Conservation (phyloP, 2,329 filamentous ascomycete genomes). For the Alternaria angustiovoidea region DNA sequence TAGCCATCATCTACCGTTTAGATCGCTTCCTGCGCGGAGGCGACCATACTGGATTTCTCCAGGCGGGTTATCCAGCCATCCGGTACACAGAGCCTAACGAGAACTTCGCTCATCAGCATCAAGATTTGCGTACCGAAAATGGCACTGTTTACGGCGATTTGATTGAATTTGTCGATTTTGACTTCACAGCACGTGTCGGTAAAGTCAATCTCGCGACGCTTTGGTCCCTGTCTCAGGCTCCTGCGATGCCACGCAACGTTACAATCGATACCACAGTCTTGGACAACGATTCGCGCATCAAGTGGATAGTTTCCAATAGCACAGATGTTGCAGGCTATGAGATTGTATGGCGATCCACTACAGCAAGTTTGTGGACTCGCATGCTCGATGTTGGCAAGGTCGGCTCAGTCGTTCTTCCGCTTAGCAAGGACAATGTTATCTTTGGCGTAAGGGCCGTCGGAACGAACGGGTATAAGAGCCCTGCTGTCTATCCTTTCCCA, state of each 20-base stretch:
- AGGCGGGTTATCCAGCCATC: constrained; percentile 63
- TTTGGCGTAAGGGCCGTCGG: constrained; percentile 65
- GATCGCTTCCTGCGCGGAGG: constrained; percentile 66
- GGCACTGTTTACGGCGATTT: constrained; percentile 65
- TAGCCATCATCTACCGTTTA: constrained; percentile 64
- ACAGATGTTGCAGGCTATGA: constrained; percentile 59
- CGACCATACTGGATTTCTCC: constrained; percentile 64
- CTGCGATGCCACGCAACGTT: constrained; percentile 60
- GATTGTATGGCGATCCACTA: constrained; percentile 63
- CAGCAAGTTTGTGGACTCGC: constrained; percentile 61
- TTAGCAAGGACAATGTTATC: constrained; percentile 67
- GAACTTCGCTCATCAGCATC: constrained; percentile 66
- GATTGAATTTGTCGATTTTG: constrained; percentile 65
- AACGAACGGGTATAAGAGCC: constrained; percentile 60
- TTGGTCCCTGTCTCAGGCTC: constrained; percentile 63
- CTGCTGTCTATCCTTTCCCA: constrained; percentile 57
- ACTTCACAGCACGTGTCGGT: constrained; percentile 62
- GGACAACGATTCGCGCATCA: constrained; percentile 60
- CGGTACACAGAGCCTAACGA: constrained; percentile 67
- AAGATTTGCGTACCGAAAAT: constrained; percentile 60
- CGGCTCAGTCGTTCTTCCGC: constrained; percentile 54
- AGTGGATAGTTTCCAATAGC: constrained; percentile 57
- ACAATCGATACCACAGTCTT: constrained; percentile 57
- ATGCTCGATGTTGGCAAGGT: constrained; percentile 60
- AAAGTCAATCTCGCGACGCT: constrained; percentile 64